Percentiles rank a stretch among this genome's conserved stretches.
phyloP scores from a whole-genome alignment of 768 basidiomycete genomes.

The Boletus huronensis region DNA sequence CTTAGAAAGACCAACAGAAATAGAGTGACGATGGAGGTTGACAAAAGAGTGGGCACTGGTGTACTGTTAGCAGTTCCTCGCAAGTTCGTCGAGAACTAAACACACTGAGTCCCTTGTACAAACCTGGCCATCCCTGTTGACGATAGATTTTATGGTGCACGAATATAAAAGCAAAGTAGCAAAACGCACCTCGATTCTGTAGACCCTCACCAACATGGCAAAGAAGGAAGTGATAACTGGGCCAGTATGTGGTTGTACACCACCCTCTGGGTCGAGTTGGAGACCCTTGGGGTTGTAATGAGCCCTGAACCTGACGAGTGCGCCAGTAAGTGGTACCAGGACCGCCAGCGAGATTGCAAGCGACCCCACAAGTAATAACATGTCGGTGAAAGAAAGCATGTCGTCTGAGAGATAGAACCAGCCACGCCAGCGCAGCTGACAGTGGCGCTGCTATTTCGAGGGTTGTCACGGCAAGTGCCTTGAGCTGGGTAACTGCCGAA shows the following conservation, averaged over 20 bases:
- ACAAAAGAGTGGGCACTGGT: conserved; percentile 47
- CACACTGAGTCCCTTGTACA: conserved; percentile 78
- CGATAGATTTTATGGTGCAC: neutral
- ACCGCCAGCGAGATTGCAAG: conserved; percentile 52
- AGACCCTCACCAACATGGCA: conserved; percentile 68
- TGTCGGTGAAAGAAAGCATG: conserved; percentile 36
- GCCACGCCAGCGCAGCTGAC: neutral
- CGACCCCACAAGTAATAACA: conserved; percentile 37
- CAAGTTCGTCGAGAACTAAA: conserved; percentile 2
- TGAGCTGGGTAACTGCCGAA: conserved; percentile 21
- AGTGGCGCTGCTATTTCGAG: conserved; percentile 6
- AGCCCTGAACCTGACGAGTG: conserved; percentile 73
- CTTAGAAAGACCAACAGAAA: conserved; percentile 59
- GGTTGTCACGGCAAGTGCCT: conserved; percentile 30
- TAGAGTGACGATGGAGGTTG: conserved; percentile 52
- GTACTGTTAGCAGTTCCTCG: conserved; percentile 39
- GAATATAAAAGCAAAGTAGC: neutral
- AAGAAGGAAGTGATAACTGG: conserved; percentile 77
- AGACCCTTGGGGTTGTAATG: conserved; percentile 87
- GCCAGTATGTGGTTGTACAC: conserved; percentile 70
- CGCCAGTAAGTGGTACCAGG: conserved; percentile 60
- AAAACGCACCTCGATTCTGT: conserved; percentile 63
- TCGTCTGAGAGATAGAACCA: conserved; percentile 7
- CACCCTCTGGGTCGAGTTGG: conserved; percentile 73
- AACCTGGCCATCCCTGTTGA: conserved; percentile 59